These are phyloP conservation scores for Diplocarpon mali DNA, from an alignment of 2,329 filamentous ascomycete species.

Conservation along the genomic window DNA sequence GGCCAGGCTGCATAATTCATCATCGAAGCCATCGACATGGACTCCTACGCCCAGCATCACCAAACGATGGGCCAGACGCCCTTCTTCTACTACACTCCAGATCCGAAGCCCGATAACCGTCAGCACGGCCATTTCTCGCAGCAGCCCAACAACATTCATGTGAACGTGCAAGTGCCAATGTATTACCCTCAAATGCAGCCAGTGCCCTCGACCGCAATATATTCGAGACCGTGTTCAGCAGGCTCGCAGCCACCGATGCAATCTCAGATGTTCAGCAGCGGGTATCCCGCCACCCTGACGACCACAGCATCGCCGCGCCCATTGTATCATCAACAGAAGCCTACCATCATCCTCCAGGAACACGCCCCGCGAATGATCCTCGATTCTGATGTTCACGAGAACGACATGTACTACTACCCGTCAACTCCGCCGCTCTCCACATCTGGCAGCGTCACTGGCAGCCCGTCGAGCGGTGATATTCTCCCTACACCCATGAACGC, in stretches of 20 bases:
- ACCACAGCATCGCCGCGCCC: constrained; percentile 67
- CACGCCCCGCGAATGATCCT: constrained; percentile 49
- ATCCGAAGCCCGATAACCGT: constrained; percentile 59
- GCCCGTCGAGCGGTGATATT: constrained; percentile 67
- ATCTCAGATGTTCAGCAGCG: constrained; percentile 23
- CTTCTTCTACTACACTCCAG: constrained; percentile 82
- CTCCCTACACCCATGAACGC: constrained; percentile 76
- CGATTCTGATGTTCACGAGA: constrained; percentile 61
- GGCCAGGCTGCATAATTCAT: constrained; percentile 10
- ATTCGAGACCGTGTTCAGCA: constrained; percentile 54
- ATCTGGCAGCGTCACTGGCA: constrained; percentile 75
- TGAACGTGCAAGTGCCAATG: constrained; percentile 38
- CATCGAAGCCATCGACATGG: constrained; percentile 21
- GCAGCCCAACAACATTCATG: constrained; percentile 37
- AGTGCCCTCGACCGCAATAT: constrained; percentile 51
- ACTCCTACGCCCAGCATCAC: constrained; percentile 25
- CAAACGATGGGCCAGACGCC: constrained; percentile 59
- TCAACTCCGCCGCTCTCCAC: constrained; percentile 81
- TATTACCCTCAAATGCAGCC: constrained; percentile 41
- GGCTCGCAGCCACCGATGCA: constrained; percentile 45
- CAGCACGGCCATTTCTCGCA: constrained; percentile 69
- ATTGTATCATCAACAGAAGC: constrained; percentile 66
- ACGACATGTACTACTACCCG: constrained; percentile 58
- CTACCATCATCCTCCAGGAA: constrained; percentile 55
- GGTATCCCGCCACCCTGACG: constrained; percentile 41